Conservation (phyloP, 2,329 filamentous ascomycete species). For the Phoma sp. region DNA sequence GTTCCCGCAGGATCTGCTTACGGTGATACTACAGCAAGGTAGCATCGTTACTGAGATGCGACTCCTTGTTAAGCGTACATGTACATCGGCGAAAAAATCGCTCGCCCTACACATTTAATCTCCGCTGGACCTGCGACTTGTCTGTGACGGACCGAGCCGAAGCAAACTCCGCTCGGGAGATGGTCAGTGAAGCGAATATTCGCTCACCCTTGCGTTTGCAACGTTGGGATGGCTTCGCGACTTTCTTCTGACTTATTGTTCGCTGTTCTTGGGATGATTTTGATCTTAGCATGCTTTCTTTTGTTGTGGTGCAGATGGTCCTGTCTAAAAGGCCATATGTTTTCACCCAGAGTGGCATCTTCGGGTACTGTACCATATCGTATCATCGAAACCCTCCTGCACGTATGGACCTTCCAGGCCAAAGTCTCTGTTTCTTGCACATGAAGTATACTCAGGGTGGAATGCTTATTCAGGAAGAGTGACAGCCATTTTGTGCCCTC, state of each 20-base stretch:
- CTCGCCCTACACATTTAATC: constrained; percentile 2
- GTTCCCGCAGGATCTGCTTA: constrained; percentile 5
- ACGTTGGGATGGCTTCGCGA: background rate
- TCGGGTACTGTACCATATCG: no score
- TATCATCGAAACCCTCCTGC: no score
- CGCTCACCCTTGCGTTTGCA: constrained; percentile 13
- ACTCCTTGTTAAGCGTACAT: constrained; percentile 1
- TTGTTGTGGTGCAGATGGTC: no score
- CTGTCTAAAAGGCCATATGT: no score
- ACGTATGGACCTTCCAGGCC: no score
- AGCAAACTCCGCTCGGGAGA: constrained; percentile 2
- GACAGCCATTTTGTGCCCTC: no score
- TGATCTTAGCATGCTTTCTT: background rate
- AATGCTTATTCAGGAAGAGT: no score
- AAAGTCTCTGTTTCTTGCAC: no score
- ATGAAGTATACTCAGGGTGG: no score
- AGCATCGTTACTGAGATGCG: constrained; percentile 3
- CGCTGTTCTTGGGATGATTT: background rate
- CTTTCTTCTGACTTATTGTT: background rate
- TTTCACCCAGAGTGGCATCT: no score
- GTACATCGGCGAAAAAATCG: background rate
- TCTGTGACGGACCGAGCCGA: constrained; percentile 12
- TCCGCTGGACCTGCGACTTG: constrained; percentile 5
- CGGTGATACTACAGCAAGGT: constrained; percentile 4
- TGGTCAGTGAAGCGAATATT: constrained; percentile 1